Conservation (phyloP, 2,329 filamentous ascomycete genomes). For the Coniosporium uncinatum region DNA sequence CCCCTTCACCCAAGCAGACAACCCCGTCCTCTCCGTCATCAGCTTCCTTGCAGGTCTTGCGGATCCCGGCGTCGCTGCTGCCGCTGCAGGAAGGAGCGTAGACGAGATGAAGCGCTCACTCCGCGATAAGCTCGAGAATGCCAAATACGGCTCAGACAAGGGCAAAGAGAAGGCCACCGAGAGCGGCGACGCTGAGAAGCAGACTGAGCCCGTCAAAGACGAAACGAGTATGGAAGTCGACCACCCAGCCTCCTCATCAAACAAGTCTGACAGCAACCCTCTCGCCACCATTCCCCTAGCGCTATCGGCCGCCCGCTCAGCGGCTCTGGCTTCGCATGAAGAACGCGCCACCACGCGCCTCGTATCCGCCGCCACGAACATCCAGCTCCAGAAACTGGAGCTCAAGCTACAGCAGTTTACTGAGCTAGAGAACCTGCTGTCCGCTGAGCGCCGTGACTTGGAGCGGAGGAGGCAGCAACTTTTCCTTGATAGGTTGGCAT, state of each 20-base stretch:
- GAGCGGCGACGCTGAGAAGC: constrained; percentile 25
- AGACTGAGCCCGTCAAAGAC: constrained; percentile 37
- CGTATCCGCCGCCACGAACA: constrained; percentile 86
- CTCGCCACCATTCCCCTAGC: constrained; percentile 79
- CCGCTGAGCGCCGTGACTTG: constrained; percentile 87
- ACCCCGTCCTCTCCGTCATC: constrained; percentile 94
- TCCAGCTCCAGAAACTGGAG: constrained; percentile 93
- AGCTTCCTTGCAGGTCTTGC: constrained; percentile 89
- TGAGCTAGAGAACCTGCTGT: constrained; percentile 89
- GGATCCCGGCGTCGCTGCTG: constrained; percentile 85
- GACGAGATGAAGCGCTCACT: constrained; percentile 80
- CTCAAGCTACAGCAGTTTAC: constrained; percentile 94
- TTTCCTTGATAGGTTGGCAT: constrained; percentile 85
- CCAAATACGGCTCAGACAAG: constrained; percentile 39
- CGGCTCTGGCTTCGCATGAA: constrained; percentile 89
- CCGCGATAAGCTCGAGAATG: constrained; percentile 69
- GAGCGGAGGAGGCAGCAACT: constrained; percentile 90
- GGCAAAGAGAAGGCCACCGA: constrained; percentile 42
- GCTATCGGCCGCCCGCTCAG: constrained; percentile 78
- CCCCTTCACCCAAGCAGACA: constrained; percentile 92
- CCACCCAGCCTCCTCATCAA: constrained; percentile 35
- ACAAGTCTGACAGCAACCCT: constrained; percentile 26
- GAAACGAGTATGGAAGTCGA: constrained; percentile 55
- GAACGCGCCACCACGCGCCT: constrained; percentile 95
- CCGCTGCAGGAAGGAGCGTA: constrained; percentile 83